A percentile compares a stretch with the other conserved stretches of the same genome.
phyloP scores from a whole-genome alignment of 768 basidiomycete genomes.

The Trametes sanguinea region DNA sequence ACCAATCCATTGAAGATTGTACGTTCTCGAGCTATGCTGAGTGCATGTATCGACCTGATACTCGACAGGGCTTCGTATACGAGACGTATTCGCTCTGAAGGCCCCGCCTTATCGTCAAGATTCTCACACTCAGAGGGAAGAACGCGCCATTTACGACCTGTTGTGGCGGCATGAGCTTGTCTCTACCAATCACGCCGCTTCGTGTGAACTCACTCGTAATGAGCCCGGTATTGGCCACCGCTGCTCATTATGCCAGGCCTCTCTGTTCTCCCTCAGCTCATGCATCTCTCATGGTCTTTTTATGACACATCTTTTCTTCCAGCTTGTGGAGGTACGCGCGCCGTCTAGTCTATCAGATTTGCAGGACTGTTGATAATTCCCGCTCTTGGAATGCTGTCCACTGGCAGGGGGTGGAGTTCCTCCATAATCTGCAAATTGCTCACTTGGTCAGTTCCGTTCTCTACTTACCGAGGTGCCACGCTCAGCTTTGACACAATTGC shows the following conservation, averaged over 20 bases:
- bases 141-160: not conserved
- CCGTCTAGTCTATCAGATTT: not conserved
- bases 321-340: not conserved
- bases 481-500: not conserved
- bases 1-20: not conserved
- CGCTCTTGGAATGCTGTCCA: no score
- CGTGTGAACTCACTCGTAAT: slow-evolving; percentile 1
- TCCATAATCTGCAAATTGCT: not conserved
- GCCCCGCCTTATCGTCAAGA: not conserved
- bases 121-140: not conserved
- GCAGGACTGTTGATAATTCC: no score
- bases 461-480: not conserved
- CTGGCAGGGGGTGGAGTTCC: not conserved
- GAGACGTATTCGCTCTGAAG: not conserved
- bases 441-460: no score
- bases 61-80: not conserved
- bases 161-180: not conserved
- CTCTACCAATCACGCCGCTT: not conserved
- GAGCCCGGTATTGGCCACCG: not conserved
- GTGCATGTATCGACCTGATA: no score
- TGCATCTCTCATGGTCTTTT: not conserved
- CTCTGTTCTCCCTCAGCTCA: not conserved
- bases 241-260: not conserved
- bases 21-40: not conserved
- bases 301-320: not conserved